Evolutionary conservation across 805 yeast species (phyloP), one percentile per base, ranked within the genome.

Genomic region (Brettanomyces bruxellensis): DNA sequence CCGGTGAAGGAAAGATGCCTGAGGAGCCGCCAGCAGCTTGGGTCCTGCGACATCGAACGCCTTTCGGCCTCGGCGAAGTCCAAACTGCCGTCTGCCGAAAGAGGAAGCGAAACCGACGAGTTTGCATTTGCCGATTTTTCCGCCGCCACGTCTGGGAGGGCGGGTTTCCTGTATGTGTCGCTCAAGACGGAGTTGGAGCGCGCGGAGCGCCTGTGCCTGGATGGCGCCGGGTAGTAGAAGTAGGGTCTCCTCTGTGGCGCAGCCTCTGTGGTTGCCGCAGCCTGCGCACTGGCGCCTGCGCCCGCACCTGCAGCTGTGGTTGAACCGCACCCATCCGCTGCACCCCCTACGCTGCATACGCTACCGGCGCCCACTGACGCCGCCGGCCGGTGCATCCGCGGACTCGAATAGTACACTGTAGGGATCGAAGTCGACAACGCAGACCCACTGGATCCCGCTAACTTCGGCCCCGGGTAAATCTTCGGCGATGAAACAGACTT

Each of bases 1-100:
- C 71, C 74, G 4, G 70, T 53, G 9, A 72, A 56, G 2, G 74
- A 68, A 6, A 72, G 51, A 50, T 71, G 72, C 32, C 64, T 66
- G 32, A 72, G 54, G 8, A 58, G 58, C 46, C 51, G 58, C 76
- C 76, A 72, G 5, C 35, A 18, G 14, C 4, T 25, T 13, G 12
- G 13, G 32, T 12, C 25, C 13, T 24, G n/a, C 25, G 8, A 6
- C 18, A 18, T 18, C 18, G 18, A 18, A 2, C 18, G 18, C 18
- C 2, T 18, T 18, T 24, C 9, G 18, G 11, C 39, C 13, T 14
- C 18, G 11, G n/a, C 22, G 44, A 12, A 24, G 14, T 13, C 18
- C 18, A 18, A 18, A 18, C 18, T 18, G 18, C 18, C 18, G 11
- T 12, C 14, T 8, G 8, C 24, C 13, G 43, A 12, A 11, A 14